Evolutionary conservation across 2,329 filamentous ascomycete genomes (phyloP).

Genomic region (Bipolaris gigantea): DNA sequence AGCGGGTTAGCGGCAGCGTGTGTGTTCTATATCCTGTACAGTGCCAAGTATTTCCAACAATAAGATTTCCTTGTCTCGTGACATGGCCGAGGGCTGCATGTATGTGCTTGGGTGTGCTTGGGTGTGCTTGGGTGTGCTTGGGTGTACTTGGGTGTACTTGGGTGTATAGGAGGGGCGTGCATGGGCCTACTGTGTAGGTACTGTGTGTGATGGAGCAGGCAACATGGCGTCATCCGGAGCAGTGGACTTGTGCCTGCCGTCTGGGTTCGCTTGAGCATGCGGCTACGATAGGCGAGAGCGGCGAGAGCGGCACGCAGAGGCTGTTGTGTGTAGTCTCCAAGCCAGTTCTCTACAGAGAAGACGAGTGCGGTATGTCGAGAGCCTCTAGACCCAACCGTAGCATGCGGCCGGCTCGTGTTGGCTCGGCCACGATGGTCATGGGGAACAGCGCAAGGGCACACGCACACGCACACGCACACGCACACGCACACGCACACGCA

Average conservation of each 20-base stretch:
- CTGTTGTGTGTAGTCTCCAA: not conserved
- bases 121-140: not conserved
- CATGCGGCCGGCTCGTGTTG: no score
- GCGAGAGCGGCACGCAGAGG: slow-evolving; percentile 9
- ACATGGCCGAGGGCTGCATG: not conserved
- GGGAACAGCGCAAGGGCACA: no score
- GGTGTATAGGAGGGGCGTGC: not conserved
- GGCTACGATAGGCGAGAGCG: slow-evolving; percentile 15
- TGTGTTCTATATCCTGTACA: slow-evolving; percentile 47
- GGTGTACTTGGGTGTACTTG: no score
- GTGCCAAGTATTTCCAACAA: slow-evolving; percentile 44
- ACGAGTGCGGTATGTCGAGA: no score
- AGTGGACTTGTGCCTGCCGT: not conserved
- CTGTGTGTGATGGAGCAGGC: no score
- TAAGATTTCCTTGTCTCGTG: slow-evolving; percentile 25
- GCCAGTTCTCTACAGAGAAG: no score
- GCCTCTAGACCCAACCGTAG: no score
- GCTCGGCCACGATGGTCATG: no score
- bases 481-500: no score
- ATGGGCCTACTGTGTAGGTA: no score
- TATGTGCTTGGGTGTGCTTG: not conserved
- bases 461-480: no score
- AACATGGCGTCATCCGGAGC: not conserved
- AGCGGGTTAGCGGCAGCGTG: slow-evolving; percentile 31
- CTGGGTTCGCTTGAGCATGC: slow-evolving; percentile 8